Evolutionary conservation across 768 basidiomycete species (phyloP), one percentile per base, ranked within the genome.

Genomic region (Leucocoprinus sp.): DNA sequence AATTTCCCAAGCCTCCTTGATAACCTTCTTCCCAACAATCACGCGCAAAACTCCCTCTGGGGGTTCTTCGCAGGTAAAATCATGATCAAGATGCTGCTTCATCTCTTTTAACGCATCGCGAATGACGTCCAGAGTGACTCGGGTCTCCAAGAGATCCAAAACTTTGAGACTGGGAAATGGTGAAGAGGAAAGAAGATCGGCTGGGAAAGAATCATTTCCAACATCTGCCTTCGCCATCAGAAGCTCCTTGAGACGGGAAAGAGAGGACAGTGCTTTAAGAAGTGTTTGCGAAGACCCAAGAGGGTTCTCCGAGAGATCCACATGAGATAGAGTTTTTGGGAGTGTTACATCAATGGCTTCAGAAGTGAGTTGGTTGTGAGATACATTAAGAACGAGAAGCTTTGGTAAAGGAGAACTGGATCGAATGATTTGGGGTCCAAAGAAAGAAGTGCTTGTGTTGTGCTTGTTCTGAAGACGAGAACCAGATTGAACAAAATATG

Each of bases 1-100:
- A 9, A 91, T 51, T 57, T 91, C 89, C 88, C 88, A 90, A 24
- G 74, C 61, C 60, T 91, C 88, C 56, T 78, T 79, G 46, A 84
- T 55, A 19, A 86, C 65, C 52, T 70, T 72, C 64, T 86, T 87
- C 12, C 87, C 89, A 2, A 87, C 68, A 14, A 79, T 65, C 15
- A 90, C 64, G 38, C 72, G 70, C 2, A 75, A 55, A 0, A 72
- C 65, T 14, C 79, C 81, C 29, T 66, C 65, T 2, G 68, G 66
- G 6, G 76, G 75, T 33, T 76, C 73, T 24, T 78, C 75, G 12
- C 64, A 62, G 0, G 77, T 75, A 22, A 70, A 55, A 46, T 84
- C 76, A 48, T 75, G 81, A 41, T 66, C 69, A 14, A 85, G 52
- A 5, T 67, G 64, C 57, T 79, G 75, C 38, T 68, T 63, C 50